Base-by-base conservation (phyloP, 345 rosid species). In the Xanthoceras sorbifolium region DNA sequence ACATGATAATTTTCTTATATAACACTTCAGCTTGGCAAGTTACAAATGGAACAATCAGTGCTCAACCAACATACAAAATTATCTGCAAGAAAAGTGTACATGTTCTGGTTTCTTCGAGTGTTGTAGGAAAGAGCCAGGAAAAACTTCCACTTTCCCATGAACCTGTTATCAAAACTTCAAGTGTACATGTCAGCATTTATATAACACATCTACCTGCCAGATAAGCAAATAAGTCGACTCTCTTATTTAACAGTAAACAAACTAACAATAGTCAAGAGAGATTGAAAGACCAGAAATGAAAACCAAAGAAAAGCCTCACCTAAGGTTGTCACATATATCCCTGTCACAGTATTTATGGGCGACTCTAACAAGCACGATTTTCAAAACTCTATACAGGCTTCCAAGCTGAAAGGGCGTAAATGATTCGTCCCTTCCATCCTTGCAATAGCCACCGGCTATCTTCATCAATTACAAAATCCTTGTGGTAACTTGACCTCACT, bases 391-490 rank as follows among this genome's bases (percentile, higher is more conserved):
- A 82, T 26, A 81, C 86, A 70, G 94, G 87, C 72, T 90, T 92
- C 99, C 99, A 96, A 81, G 86, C 83, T 14, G 98, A 90, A 71
- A 93, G 86, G 67, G 97, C 97, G 80, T 76, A 82, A 18, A 91
- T 78, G 31, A 91, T 89, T 74, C 99, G 79, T 52, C 99, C 98
- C 38, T 96, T 96, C 99, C 98, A 96, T 67, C 99, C 99, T 73
- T 89, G 97, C 84, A 96, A 69, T 74, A 96, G 67, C 99, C 98
- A 96, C 72, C 73, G 62, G 78, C 78, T 85, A 84, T 88, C 93
- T 85, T 86, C 87, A 69, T 96, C 97, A 6, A 96, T 83, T 76
- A 91, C 77, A 65, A 96, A 96, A 78, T 93, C 97, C 78, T 89
- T 89, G 82, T 96, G 97, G 86, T 91, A 93, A 50, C 70, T 55